Evolutionary conservation across 2,329 filamentous ascomycete genomes (phyloP).

Genomic region (Epichloe glyceriae): DNA sequence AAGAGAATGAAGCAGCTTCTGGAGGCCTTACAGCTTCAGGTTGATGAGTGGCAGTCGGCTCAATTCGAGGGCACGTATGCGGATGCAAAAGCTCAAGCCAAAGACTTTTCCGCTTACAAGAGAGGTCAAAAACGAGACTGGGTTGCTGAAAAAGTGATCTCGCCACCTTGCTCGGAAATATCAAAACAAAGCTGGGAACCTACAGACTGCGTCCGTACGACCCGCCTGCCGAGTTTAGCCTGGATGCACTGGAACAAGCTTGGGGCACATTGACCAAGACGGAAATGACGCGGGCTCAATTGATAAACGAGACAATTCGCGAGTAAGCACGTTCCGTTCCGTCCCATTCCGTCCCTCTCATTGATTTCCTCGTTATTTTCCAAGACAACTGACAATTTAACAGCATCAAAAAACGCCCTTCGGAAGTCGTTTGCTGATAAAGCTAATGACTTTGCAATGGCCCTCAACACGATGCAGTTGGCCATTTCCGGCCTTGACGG

Average conservation of each 20-base stretch:
- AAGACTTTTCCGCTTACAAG: slow-evolving; percentile 80
- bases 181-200: slow-evolving; percentile 96
- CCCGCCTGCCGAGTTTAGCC: slow-evolving; percentile 68
- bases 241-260: slow-evolving; percentile 70
- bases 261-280: slow-evolving; percentile 71
- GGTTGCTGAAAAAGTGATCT: slow-evolving; percentile 95
- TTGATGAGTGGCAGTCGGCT: slow-evolving; percentile 62
- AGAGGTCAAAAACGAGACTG: slow-evolving; percentile 80
- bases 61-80: slow-evolving; percentile 83
- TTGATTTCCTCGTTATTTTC: neutral
- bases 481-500: slow-evolving; percentile 96
- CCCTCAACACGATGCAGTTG: slow-evolving; percentile 85
- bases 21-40: slow-evolving; percentile 59
- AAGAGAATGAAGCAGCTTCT: slow-evolving; percentile 76
- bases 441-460: slow-evolving; percentile 93
- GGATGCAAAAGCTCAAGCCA: slow-evolving; percentile 80
- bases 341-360: neutral
- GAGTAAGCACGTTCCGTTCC: slow-evolving; percentile 46
- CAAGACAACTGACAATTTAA: slow-evolving; percentile 15
- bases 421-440: slow-evolving; percentile 92
- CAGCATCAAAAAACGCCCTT: slow-evolving; percentile 84
- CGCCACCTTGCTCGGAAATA: slow-evolving; percentile 85
- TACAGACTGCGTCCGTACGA: slow-evolving; percentile 87
- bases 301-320: slow-evolving; percentile 96
- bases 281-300: slow-evolving; percentile 77